These are phyloP conservation scores for Apiospora koreana DNA, from an alignment of 2,329 filamentous ascomycete species.

Conservation along the genomic window DNA sequence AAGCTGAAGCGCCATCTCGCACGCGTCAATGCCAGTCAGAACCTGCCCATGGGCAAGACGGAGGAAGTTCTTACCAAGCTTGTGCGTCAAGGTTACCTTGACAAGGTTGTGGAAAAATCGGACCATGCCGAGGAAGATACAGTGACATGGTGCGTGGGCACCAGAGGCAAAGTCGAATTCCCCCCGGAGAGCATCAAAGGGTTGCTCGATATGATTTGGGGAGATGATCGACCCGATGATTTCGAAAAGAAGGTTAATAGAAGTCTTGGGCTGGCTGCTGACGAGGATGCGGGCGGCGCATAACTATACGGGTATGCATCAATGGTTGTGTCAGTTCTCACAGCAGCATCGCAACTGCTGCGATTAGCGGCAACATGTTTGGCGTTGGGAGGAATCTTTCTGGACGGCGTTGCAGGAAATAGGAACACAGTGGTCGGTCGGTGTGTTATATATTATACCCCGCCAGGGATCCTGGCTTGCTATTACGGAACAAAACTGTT, in stretches of 20 bases:
- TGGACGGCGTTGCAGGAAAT: not conserved
- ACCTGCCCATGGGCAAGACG: slow-evolving; percentile 74
- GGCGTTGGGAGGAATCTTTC: not conserved
- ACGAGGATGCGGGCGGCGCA: not conserved
- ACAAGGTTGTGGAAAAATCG: slow-evolving; percentile 68
- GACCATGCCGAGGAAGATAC: slow-evolving; percentile 68
- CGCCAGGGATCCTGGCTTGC: not conserved
- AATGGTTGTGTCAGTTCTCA: not conserved
- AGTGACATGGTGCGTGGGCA: slow-evolving; percentile 81
- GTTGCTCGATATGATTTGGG: slow-evolving; percentile 65
- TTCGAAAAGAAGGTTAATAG: slow-evolving; percentile 60
- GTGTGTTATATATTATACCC: slow-evolving; percentile 8
- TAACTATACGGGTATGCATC: not conserved
- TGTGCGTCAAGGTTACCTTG: slow-evolving; percentile 80
- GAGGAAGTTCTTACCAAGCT: slow-evolving; percentile 74
- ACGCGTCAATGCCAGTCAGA: slow-evolving; percentile 73
- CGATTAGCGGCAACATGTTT: not conserved
- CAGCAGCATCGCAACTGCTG: not conserved
- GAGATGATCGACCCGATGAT: slow-evolving; percentile 51
- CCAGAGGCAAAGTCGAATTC: slow-evolving; percentile 83
- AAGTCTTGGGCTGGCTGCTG: slow-evolving; percentile 55
- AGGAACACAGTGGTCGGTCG: not conserved
- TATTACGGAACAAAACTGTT: not conserved
- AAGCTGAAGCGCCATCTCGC: slow-evolving; percentile 76
- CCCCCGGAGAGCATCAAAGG: slow-evolving; percentile 74